Conservation (phyloP, 2,329 filamentous ascomycete species). For the Cladosporium sphaerospermum region DNA sequence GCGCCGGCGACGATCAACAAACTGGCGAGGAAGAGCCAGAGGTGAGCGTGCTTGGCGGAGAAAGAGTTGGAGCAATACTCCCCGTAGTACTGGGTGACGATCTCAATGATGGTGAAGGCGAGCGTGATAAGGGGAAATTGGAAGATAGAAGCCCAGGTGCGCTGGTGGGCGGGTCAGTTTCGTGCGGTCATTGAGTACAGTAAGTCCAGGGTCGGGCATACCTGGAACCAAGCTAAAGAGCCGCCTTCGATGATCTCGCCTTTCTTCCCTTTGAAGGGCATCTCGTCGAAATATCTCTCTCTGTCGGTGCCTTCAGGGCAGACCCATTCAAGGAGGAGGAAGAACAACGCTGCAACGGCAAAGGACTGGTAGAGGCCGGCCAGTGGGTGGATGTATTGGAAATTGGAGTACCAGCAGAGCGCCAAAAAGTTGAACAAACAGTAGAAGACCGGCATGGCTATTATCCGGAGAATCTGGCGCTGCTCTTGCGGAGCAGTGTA, state of each 20-base stretch:
- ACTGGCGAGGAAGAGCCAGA: constrained; percentile 14
- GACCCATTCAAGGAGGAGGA: constrained; percentile 17
- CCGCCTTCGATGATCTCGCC: constrained; percentile 13
- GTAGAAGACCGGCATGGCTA: constrained; percentile 14
- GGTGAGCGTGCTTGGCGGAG: constrained; percentile 16
- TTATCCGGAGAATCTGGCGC: constrained; percentile 18
- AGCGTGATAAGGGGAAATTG: constrained; percentile 17
- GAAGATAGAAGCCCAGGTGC: constrained; percentile 14
- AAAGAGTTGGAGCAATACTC: constrained; percentile 20
- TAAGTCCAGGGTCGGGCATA: background rate
- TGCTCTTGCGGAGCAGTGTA: constrained; percentile 19
- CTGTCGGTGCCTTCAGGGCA: constrained; percentile 17
- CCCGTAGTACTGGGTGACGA: constrained; percentile 17
- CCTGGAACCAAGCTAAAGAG: constrained; percentile 16
- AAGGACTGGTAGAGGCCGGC: constrained; percentile 17
- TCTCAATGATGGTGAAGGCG: constrained; percentile 16
- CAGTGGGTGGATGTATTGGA: constrained; percentile 16
- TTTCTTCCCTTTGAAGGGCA: constrained; percentile 15
- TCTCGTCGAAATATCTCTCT: constrained; percentile 16
- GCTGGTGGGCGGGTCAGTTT: background rate
- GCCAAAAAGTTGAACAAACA: constrained; percentile 16
- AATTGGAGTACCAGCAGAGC: constrained; percentile 15
- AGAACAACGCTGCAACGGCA: constrained; percentile 17
- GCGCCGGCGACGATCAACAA: constrained; percentile 16
- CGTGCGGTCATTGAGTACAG: background rate